A percentile compares a stretch with the other conserved stretches of the same genome.
phyloP scores from a whole-genome alignment of 768 basidiomycete genomes.

The Saitozyma sp. region DNA sequence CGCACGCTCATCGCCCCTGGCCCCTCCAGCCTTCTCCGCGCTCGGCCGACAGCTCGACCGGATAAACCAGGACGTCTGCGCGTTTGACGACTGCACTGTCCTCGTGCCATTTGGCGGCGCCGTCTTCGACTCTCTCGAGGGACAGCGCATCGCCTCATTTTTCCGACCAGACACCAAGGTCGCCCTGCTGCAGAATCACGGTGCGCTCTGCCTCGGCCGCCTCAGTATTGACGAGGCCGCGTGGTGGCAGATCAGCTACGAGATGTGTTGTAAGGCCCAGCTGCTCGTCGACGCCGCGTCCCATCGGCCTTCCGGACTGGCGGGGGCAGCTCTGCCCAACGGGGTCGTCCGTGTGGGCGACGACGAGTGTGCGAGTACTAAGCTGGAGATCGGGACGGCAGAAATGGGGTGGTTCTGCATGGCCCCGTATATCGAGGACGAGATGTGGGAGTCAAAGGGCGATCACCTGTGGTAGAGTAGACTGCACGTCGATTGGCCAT shows the following conservation, averaged over 20 bases:
- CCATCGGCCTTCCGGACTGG: conserved; percentile 11
- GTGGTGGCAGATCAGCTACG: conserved; percentile 40
- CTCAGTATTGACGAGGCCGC: conserved; percentile 35
- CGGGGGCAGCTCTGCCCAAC: not conserved
- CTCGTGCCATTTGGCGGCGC: conserved; percentile 40
- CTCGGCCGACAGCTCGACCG: conserved; percentile 26
- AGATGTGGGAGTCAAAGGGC: conserved; percentile 25
- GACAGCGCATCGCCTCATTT: conserved; percentile 26
- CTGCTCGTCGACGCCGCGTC: conserved; percentile 31
- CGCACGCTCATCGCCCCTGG: not conserved
- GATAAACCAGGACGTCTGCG: conserved; percentile 39
- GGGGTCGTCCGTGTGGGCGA: conserved; percentile 21
- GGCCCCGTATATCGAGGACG: conserved; percentile 32
- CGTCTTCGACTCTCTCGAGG: conserved; percentile 31
- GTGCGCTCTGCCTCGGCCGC: conserved; percentile 22
- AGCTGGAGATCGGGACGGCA: conserved; percentile 27
- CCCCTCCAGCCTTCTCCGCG: conserved; percentile 22
- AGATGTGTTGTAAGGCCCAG: conserved; percentile 38
- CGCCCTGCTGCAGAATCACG: conserved; percentile 35
- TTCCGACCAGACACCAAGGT: conserved; percentile 21
- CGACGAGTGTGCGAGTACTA: conserved; percentile 27
- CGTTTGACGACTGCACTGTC: conserved; percentile 25
- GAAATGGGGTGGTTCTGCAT: conserved; percentile 39
- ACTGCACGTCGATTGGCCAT: no score
- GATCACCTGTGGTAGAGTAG: conserved; percentile 15